phyloP scores from a whole-genome alignment of 148 eudicot genomes.

The Polygonum maritimum region DNA sequence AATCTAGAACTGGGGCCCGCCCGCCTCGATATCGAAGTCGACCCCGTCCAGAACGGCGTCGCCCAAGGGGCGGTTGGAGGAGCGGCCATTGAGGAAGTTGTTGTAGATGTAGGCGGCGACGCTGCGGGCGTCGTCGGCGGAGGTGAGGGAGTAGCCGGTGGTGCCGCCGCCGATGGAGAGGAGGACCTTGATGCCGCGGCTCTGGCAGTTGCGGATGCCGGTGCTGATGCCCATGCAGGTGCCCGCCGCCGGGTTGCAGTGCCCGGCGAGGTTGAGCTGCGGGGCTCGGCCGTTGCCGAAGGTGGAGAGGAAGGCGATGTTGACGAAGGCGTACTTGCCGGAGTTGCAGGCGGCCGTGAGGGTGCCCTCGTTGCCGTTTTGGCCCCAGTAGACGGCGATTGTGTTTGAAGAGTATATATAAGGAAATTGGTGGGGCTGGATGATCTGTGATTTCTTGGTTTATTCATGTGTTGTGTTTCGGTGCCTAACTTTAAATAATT shows the following conservation, averaged over 20 bases:
- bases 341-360: slow-evolving; percentile 45
- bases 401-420: background rate
- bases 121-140: slow-evolving; percentile 12
- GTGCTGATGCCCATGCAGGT: slow-evolving; percentile 15
- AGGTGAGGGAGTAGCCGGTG: slow-evolving; percentile 13
- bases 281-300: slow-evolving; percentile 59
- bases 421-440: background rate
- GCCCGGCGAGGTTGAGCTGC: slow-evolving; percentile 62
- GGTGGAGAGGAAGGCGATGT: slow-evolving; percentile 46
- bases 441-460: too few relatives aligned
- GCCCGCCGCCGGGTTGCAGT: slow-evolving; percentile 44
- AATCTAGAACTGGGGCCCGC: slow-evolving; percentile 9
- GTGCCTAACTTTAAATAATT: too few relatives aligned
- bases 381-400: slow-evolving; percentile 77
- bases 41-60: slow-evolving; percentile 21
- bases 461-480: too few relatives aligned
- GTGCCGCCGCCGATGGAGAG: slow-evolving; percentile 24
- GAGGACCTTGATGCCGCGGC: slow-evolving; percentile 16
- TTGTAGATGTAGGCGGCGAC: slow-evolving; percentile 21
- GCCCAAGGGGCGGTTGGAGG: slow-evolving; percentile 13
- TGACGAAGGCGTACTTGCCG: slow-evolving; percentile 37
- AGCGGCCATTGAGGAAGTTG: slow-evolving; percentile 18
- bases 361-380: slow-evolving; percentile 47
- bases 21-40: slow-evolving; percentile 27
- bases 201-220: slow-evolving; percentile 19